A percentile compares a stretch with the other conserved stretches of the same genome.
Conservation (phyloP, 2,329 filamentous ascomycete genomes). For the Metarhizium rileyi region DNA sequence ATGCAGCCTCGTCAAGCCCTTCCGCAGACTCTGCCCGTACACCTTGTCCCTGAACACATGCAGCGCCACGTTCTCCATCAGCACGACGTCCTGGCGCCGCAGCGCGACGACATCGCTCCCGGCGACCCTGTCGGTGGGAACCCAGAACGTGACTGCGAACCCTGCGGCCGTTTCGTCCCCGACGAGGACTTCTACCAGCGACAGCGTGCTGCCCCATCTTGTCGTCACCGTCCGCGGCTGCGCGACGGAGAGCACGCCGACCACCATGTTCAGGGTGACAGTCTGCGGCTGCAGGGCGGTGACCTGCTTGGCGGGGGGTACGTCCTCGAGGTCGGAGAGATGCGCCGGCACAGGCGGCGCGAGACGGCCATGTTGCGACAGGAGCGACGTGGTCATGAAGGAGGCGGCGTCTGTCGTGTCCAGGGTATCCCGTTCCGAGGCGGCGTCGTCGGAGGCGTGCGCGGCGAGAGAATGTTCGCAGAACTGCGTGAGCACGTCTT, state of each 20-base stretch:
- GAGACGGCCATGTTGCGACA: constrained; percentile 9
- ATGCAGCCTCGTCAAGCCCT: constrained; percentile 58
- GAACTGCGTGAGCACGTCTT: constrained; percentile 49
- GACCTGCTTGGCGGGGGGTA: constrained; percentile 60
- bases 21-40: constrained; percentile 73
- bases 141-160: constrained; percentile 80
- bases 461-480: constrained; percentile 68
- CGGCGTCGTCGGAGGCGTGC: constrained; percentile 58
- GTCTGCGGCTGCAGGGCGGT: constrained; percentile 65
- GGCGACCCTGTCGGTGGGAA: constrained; percentile 33
- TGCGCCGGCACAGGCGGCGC: constrained; percentile 20
- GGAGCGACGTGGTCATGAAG: constrained; percentile 12
- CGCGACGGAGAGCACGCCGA: constrained; percentile 63
- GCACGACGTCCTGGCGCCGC: constrained; percentile 63
- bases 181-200: constrained; percentile 68
- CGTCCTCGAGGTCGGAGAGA: constrained; percentile 49
- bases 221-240: constrained; percentile 60
- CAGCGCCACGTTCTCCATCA: constrained; percentile 72
- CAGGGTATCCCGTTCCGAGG: constrained; percentile 25
- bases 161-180: constrained; percentile 77
- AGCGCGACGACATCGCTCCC: constrained; percentile 33
- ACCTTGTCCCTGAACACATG: constrained; percentile 66
- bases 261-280: constrained; percentile 73
- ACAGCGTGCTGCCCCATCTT: constrained; percentile 48
- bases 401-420: constrained; percentile 12